Base-by-base conservation (phyloP, 2,329 filamentous ascomycete genomes). In the Talaromyces sp. region DNA sequence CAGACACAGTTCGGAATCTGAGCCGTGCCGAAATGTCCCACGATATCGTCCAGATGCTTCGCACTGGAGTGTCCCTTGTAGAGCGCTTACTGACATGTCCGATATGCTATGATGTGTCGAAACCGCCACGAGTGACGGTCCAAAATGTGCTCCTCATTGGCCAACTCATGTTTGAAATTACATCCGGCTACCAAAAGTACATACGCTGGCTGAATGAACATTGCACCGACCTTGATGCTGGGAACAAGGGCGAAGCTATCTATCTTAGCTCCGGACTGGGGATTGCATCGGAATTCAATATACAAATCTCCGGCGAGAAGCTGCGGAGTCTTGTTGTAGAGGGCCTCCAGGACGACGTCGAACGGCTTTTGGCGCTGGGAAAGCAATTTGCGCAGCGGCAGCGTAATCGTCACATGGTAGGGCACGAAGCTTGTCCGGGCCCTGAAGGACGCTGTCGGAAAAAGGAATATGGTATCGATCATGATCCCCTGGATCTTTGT, bases 91-190 rank as follows among this genome's bases (percentile, higher is more conserved):
- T 74, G 19, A 67, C 63, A 1, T 74, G 72, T 62, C 67, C 68
- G 4, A 67, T 68, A 24, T 74, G 72, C 67, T 74, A 73, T 59
- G 71, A 74, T 33, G 64, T 71, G n/a, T 71, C 70, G 1, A 73
- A 72, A 31, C 70, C 72, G 7, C 71, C 72, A 3, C 68, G 71
- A 19, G 43, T 72, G 19, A 74, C 72, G 2, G 67, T 73, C 5
- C 72, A 74, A 52, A 74, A 73, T 57, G 72, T 73, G 1, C 67
- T 73, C 1, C 68, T 74, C 3, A 68, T 73, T n/a, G 72, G 72
- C 16, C 68, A 70, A 4, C 66, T 73, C 0, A 70, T 69, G 66
- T 65, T 73, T 16, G 72, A 71, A 48, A 66, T 73, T n/a, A 73
- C 71, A 24, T 60, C 69, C 2, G 64, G 67, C 24, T 74, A 74